Conservation (phyloP, 805 yeast species). For the Dipodascus albidus region DNA sequence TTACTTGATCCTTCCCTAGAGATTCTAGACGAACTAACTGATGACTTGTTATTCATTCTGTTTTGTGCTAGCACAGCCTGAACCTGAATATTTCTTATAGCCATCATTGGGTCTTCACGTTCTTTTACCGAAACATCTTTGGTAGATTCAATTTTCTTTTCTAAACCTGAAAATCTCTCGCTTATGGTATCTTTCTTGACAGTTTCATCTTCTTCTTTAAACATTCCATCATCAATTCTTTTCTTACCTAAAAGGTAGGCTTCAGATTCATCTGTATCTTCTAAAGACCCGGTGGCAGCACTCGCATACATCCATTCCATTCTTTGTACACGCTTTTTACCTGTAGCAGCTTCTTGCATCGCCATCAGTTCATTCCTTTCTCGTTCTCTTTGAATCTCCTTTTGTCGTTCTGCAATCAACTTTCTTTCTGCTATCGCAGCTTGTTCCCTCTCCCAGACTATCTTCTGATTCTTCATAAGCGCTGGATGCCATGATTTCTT, state of each 20-base stretch:
- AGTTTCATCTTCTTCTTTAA: slow-evolving; percentile 1
- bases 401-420: slow-evolving; percentile 48
- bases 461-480: slow-evolving; percentile 68
- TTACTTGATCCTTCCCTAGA: background rate
- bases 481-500: slow-evolving; percentile 97
- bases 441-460: slow-evolving; percentile 76
- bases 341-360: slow-evolving; percentile 32
- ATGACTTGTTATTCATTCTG: background rate
- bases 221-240: slow-evolving; percentile 27
- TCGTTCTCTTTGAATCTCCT: slow-evolving; percentile 51
- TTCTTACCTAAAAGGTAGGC: slow-evolving; percentile 44
- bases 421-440: slow-evolving; percentile 60
- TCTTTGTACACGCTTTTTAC: slow-evolving; percentile 32
- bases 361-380: slow-evolving; percentile 45
- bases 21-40: background rate
- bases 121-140: background rate
- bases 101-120: background rate
- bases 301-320: slow-evolving; percentile 84
- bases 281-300: slow-evolving; percentile 21
- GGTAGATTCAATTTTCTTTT: background rate
- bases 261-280: slow-evolving; percentile 34
- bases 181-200: slow-evolving; percentile 1
- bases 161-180: background rate
- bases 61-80: background rate
- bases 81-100: background rate